A percentile compares a stretch with the other conserved stretches of the same genome.
These are phyloP conservation scores for Ganoderma multipileum DNA, from an alignment of 1,284 basidiomycete species.

Conservation along the genomic window DNA sequence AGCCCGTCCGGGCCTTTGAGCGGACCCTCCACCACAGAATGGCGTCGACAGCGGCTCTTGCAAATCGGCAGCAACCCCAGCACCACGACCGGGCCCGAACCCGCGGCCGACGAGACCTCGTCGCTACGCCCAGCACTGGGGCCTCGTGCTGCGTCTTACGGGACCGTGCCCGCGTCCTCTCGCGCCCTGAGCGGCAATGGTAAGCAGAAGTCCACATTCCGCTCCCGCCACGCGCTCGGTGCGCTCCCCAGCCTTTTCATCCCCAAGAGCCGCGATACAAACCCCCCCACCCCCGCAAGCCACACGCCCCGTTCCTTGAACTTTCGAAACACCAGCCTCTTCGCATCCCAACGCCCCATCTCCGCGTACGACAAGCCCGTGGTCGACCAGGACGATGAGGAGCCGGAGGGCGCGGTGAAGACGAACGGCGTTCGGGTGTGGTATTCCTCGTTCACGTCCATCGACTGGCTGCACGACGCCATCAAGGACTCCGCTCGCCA, in stretches of 20 bases:
- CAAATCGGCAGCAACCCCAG: conserved; percentile 47
- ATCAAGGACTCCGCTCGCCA: conserved; percentile 90
- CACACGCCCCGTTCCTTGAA: conserved; percentile 44
- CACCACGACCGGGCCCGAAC: conserved; percentile 15
- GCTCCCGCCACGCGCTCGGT: conserved; percentile 43
- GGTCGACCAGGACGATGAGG: conserved; percentile 42
- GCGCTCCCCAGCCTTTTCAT: conserved; percentile 45
- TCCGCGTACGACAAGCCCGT: conserved; percentile 75
- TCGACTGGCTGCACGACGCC: conserved; percentile 93
- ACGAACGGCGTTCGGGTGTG: conserved; percentile 91
- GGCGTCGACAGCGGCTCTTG: conserved; percentile 60
- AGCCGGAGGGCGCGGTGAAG: conserved; percentile 64
- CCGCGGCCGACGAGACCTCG: conserved; percentile 32
- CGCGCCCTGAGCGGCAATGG: conserved; percentile 18
- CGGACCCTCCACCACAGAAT: conserved; percentile 49
- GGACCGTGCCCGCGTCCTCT: conserved; percentile 47
- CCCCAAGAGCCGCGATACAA: conserved; percentile 44
- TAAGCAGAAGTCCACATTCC: conserved; percentile 41
- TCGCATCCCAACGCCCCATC: conserved; percentile 62
- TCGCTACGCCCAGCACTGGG: conserved; percentile 35
- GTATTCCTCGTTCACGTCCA: conserved; percentile 87
- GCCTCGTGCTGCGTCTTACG: conserved; percentile 48
- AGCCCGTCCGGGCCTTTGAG: conserved; percentile 42
- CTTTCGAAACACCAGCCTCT: conserved; percentile 49
- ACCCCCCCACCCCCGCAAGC: conserved; percentile 32